Percentiles rank a stretch among this genome's conserved stretches.
Evolutionary conservation across 768 basidiomycete species (phyloP).

Genomic region (Mrakia hoshinonis): DNA sequence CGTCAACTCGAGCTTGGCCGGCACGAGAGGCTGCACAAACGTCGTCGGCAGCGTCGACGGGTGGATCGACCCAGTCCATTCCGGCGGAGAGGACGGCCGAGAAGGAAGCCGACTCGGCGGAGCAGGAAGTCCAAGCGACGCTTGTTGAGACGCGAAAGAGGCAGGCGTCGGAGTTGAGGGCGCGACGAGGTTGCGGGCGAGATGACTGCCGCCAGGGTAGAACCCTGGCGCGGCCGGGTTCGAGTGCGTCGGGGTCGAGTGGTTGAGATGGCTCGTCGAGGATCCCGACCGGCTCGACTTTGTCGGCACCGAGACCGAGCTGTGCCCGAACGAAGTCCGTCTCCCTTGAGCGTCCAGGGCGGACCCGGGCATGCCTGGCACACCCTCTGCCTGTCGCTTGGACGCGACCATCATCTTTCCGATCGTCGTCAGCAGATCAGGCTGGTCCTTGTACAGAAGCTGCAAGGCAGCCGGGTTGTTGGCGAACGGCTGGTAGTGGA

Average conservation of each 20-base stretch:
- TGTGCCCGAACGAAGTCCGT: conserved; percentile 1
- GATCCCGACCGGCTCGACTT: not conserved
- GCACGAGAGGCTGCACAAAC: not conserved
- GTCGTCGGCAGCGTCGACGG: not conserved
- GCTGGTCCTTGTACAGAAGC: conserved; percentile 9
- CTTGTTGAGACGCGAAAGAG: not conserved
- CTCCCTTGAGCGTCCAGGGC: not conserved
- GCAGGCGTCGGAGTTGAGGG: not conserved
- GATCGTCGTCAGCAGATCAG: not conserved
- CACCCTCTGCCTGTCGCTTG: not conserved
- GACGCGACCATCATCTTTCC: conserved; percentile 1
- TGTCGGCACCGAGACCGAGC: not conserved
- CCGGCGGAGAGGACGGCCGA: not conserved
- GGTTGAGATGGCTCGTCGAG: conserved; percentile 1
- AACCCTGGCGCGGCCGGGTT: not conserved
- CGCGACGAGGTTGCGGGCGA: not conserved
- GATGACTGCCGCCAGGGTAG: not conserved
- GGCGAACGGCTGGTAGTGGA: not conserved
- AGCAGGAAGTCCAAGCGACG: not conserved
- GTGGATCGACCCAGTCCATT: not conserved
- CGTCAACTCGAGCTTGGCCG: conserved; percentile 30
- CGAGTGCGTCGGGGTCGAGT: conserved; percentile 1
- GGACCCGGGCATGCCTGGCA: conserved; percentile 14
- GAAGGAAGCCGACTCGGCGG: not conserved
- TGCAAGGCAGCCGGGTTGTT: conserved; percentile 22